These are phyloP conservation scores for Gymnopilus junonius DNA, from an alignment of 768 basidiomycete species.

Conservation along the genomic window DNA sequence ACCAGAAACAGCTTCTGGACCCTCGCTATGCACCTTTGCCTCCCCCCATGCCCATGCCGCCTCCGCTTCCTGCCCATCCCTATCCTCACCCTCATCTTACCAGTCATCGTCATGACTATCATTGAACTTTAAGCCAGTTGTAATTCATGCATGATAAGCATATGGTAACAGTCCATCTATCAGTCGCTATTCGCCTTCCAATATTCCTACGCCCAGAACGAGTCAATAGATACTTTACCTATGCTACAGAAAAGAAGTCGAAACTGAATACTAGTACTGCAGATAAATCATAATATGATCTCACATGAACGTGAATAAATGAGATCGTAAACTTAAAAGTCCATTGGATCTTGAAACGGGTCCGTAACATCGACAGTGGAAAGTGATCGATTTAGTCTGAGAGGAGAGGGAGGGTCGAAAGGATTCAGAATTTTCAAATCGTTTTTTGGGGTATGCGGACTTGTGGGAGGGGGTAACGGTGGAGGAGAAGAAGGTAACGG, in stretches of 20 bases:
- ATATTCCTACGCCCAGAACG: neutral
- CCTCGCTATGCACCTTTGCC: too few species aligned
- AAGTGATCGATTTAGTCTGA: neutral
- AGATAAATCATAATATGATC: neutral
- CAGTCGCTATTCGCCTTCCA: neutral
- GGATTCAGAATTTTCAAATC: neutral
- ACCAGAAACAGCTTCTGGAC: too few species aligned
- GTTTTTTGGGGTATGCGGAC: neutral
- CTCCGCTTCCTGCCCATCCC: too few species aligned
- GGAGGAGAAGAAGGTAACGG: conserved; percentile 17
- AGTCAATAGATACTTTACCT: neutral
- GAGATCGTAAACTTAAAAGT: neutral
- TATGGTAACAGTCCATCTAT: neutral
- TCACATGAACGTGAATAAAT: neutral
- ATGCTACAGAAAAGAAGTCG: neutral
- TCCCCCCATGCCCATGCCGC: too few species aligned
- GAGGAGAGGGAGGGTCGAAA: neutral
- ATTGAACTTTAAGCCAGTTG: neutral
- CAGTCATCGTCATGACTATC: too few species aligned
- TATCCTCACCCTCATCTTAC: too few species aligned
- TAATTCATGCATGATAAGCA: neutral
- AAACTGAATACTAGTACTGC: neutral
- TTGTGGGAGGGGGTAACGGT: conserved; percentile 3
- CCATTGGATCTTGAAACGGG: neutral
- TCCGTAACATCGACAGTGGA: neutral